These are phyloP conservation scores for Neoscytalidium dimidiatum DNA, from an alignment of 2,329 filamentous ascomycete species.

Conservation along the genomic window DNA sequence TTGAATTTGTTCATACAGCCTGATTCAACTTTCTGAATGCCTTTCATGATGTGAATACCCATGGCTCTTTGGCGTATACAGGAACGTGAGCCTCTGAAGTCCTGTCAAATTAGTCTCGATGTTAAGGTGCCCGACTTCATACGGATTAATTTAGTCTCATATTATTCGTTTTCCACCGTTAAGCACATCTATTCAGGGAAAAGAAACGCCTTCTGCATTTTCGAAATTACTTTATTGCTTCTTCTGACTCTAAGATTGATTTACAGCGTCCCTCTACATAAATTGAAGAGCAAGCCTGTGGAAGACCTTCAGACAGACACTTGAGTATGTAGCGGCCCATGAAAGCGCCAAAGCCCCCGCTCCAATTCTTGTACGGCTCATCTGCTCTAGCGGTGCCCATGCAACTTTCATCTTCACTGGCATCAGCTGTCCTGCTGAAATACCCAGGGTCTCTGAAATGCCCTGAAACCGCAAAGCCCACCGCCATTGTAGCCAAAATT, in stretches of 20 bases:
- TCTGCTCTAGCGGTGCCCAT: neutral
- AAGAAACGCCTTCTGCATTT: no score
- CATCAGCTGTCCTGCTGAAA: neutral
- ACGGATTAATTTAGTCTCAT: no score
- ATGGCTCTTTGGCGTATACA: no score
- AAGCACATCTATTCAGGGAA: no score
- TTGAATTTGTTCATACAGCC: no score
- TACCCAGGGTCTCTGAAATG: neutral
- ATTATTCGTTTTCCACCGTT: no score
- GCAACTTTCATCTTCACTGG: neutral
- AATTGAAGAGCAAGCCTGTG: neutral
- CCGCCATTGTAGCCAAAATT: constrained; percentile 2
- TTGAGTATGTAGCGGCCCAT: neutral
- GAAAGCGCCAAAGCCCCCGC: neutral
- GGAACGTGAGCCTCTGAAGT: no score
- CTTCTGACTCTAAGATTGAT: neutral
- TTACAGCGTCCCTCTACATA: neutral
- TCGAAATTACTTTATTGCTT: no score
- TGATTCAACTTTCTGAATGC: neutral
- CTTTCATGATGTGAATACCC: no score
- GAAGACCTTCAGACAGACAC: neutral
- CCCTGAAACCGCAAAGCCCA: neutral
- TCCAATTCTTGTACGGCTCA: neutral
- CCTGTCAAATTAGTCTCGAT: no score
- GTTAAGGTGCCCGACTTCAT: no score